Conservation (phyloP, 441 rosid species). For the Erysimum cheiri region DNA sequence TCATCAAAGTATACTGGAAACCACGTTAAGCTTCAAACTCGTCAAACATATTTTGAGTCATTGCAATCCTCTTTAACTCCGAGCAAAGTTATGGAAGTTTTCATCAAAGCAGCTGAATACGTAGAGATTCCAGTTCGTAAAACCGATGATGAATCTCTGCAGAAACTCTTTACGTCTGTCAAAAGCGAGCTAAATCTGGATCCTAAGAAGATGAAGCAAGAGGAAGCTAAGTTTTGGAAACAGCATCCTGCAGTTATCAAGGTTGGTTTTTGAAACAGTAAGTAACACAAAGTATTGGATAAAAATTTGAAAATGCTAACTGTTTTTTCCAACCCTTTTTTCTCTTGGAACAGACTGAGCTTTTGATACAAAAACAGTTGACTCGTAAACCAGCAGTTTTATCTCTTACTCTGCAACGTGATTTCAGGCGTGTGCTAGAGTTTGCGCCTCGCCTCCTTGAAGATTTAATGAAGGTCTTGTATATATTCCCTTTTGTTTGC, state of each 20-base stretch:
- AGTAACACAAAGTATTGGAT: conserved; percentile 14
- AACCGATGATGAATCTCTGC: conserved; percentile 92
- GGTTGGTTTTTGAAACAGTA: conserved; percentile 50
- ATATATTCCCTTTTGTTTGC: conserved; percentile 2
- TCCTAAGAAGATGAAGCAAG: conserved; percentile 97
- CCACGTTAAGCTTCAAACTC: conserved; percentile 97
- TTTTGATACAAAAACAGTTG: conserved; percentile 96
- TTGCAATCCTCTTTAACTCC: conserved; percentile 98
- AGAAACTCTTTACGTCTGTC: conserved; percentile 89
- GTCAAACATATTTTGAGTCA: conserved; percentile 79
- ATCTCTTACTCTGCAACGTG: conserved; percentile 76
- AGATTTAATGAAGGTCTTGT: conserved; percentile 87
- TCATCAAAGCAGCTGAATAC: conserved; percentile 92
- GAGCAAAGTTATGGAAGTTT: conserved; percentile 96
- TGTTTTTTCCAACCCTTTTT: not conserved
- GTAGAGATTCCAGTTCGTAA: conserved; percentile 96
- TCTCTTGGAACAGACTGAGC: conserved; percentile 72
- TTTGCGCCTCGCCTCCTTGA: conserved; percentile 98
- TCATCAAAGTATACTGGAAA: conserved; percentile 97
- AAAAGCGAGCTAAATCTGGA: conserved; percentile 95
- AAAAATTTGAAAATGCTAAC: not conserved
- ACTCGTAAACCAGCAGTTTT: conserved; percentile 74
- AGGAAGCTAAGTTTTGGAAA: conserved; percentile 99
- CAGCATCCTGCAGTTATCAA: conserved; percentile 93
- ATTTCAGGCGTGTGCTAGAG: conserved; percentile 89